Evolutionary conservation across 768 basidiomycete species (phyloP), one percentile per base, ranked within the genome.

Genomic region (Pisolithus albus): DNA sequence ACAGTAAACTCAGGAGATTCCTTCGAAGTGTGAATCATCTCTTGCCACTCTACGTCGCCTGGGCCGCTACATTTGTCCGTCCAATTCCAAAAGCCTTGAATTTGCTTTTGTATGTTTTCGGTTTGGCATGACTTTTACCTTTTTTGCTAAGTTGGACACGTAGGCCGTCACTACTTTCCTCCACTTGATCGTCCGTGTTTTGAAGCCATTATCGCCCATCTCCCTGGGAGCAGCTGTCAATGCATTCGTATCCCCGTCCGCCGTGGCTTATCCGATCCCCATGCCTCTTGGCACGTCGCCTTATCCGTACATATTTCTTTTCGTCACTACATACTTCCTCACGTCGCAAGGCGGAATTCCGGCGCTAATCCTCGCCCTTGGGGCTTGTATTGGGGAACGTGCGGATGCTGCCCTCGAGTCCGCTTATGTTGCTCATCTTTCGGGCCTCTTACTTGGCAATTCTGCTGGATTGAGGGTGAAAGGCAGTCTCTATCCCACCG

Each of bases 351-450:
- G 87, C 21, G 92, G 92, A 23, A 68, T 95, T 21, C 68, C 77
- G 21, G 87, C 85, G 32, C 67, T 91, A 44, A 79, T 80, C 42
- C 80, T 83, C 64, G 77, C 77, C 28, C 73, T 92, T 3, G 94
- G 91, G 88, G 79, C 85, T 2, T 89, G 92, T 1, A 86, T 98
- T 40, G 87, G 92, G 79, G 90, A 92, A 67, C 88, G 83, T 64
- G 89, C 88, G 0, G 90, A 94, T 62, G 72, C 84, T 60, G 80
- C 80, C 79, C 56, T 52, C 70, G 61, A 41, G 4, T 50, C 47
- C 40, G 73, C 93, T 48, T 86, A 91, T 9, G 90, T 88, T 69
- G 81, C 92, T 53, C 93, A 95, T 61, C 70, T 96, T 2, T 75
- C 97, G 9, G 88, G 90, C 54, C 80, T 97, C 4, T 89, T 88